Conservation (phyloP, 192 early-diverging fungal species). For the Backusella sp. region DNA sequence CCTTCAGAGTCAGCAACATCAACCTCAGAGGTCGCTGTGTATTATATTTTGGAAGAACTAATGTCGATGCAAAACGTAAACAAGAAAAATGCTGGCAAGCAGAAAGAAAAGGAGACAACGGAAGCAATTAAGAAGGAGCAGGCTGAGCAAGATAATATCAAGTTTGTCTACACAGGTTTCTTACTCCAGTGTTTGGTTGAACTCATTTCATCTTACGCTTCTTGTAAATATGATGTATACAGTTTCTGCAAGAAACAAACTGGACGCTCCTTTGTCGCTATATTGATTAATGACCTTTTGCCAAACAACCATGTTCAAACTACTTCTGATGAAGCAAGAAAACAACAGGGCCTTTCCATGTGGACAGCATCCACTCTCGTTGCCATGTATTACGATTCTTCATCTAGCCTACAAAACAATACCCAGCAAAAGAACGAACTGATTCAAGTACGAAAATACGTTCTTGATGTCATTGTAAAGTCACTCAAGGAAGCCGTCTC, state of each 20-base stretch:
- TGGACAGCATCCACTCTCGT: constrained; percentile 69
- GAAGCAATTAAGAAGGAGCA: constrained; percentile 2
- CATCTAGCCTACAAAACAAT: constrained; percentile 43
- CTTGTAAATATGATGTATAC: constrained; percentile 73
- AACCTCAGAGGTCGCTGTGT: constrained; percentile 21
- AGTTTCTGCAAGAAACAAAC: constrained; percentile 50
- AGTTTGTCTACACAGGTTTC: constrained; percentile 65
- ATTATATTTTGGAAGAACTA: constrained; percentile 29
- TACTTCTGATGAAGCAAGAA: constrained; percentile 46
- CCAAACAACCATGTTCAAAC: constrained; percentile 49
- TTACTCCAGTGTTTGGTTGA: constrained; percentile 86
- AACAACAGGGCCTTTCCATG: constrained; percentile 62
- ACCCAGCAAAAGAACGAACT: constrained; percentile 54
- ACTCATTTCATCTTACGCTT: constrained; percentile 82
- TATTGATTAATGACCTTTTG: constrained; percentile 68
- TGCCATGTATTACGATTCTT: constrained; percentile 49
- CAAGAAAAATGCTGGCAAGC: not conserved
- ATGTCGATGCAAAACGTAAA: not conserved
- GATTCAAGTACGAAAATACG: constrained; percentile 59
- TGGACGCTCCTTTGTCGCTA: constrained; percentile 50
- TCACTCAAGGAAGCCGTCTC: constrained; percentile 63
- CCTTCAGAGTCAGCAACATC: not conserved
- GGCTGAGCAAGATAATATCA: constrained; percentile 20
- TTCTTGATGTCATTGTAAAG: constrained; percentile 63
- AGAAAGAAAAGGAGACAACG: constrained; percentile 19